Conservation (phyloP, 106 monocot species). For the Xerophyta viscosa region DNA sequence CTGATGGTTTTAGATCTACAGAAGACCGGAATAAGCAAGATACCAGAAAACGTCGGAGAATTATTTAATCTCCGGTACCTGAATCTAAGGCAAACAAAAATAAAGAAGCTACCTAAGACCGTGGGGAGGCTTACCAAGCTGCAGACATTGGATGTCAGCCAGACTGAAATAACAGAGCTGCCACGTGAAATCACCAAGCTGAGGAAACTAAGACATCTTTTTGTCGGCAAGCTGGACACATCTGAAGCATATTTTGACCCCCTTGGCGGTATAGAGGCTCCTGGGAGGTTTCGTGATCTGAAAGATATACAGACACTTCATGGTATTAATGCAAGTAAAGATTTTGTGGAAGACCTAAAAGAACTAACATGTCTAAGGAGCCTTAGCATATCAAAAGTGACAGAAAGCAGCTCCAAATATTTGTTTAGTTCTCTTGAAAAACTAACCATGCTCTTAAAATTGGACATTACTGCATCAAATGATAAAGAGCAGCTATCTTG, state of each 20-base stretch:
- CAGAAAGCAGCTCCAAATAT: not conserved
- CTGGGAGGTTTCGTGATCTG: too few species aligned
- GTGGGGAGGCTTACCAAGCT: slow-evolving; percentile 14
- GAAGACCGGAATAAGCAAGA: not conserved
- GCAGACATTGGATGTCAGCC: slow-evolving; percentile 22
- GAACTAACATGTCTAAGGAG: too few species aligned
- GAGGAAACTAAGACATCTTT: slow-evolving; percentile 4
- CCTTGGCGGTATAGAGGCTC: too few species aligned
- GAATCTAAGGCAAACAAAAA: slow-evolving; percentile 21
- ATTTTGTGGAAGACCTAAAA: too few species aligned
- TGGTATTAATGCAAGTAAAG: too few species aligned
- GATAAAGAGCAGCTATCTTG: not conserved
- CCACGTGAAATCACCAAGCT: slow-evolving; percentile 7
- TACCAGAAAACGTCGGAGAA: not conserved
- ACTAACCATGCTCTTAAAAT: not conserved
- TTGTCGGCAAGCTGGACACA: not conserved
- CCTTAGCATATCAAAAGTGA: too few species aligned
- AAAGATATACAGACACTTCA: too few species aligned
- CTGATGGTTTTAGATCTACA: slow-evolving; percentile 24
- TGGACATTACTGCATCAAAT: not conserved
- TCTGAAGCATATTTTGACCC: too few species aligned
- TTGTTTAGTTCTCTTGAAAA: not conserved
- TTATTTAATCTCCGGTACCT: slow-evolving; percentile 23
- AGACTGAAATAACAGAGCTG: slow-evolving; percentile 2
- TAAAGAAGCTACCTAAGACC: slow-evolving; percentile 6